Evolutionary conservation across 768 basidiomycete species (phyloP).

Genomic region (Basidioascus undulatus): DNA sequence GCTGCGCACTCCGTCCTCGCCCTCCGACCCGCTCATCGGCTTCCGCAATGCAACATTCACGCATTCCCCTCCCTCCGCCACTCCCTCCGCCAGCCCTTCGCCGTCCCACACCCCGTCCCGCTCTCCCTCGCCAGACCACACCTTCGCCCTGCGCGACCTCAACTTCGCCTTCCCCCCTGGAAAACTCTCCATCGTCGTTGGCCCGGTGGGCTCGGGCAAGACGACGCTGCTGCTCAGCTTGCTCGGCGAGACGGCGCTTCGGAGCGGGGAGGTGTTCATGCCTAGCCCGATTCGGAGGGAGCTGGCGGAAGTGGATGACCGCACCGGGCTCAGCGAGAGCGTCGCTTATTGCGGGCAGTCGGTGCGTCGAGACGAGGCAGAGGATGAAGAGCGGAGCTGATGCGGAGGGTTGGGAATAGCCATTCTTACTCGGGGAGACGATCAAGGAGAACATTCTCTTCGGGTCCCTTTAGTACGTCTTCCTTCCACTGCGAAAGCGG

Average conservation of each 20-base stretch:
- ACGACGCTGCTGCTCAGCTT: slow-evolving; percentile 36
- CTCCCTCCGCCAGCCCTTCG: too few species aligned
- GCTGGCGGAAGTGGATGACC: slow-evolving; percentile 30
- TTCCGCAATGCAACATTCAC: slow-evolving; percentile 18
- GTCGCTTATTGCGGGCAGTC: slow-evolving; percentile 43
- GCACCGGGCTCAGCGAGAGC: slow-evolving; percentile 30
- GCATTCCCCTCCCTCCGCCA: too few species aligned
- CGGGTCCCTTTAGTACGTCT: slow-evolving; percentile 33
- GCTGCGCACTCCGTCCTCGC: slow-evolving; percentile 10
- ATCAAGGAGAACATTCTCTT: slow-evolving; percentile 65
- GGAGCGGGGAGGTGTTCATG: not conserved
- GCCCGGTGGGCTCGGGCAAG: slow-evolving; percentile 48
- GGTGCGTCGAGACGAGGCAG: too few species aligned
- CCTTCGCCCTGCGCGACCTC: slow-evolving; percentile 34
- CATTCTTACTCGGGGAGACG: slow-evolving; percentile 56
- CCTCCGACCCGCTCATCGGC: slow-evolving; percentile 18
- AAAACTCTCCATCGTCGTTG: slow-evolving; percentile 33
- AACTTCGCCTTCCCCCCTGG: slow-evolving; percentile 34
- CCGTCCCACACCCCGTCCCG: too few species aligned
- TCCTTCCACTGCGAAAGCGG: too few species aligned
- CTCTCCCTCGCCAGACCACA: slow-evolving; percentile 9
- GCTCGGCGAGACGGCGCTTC: slow-evolving; percentile 30
- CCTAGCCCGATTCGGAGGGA: slow-evolving; percentile 26
- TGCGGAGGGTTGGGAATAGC: slow-evolving; percentile 14
- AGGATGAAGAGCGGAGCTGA: slow-evolving; percentile 20